A percentile compares a stretch with the other conserved stretches of the same genome.
phyloP scores from a whole-genome alignment of 148 eudicot genomes.

The Camellia sinensis region DNA sequence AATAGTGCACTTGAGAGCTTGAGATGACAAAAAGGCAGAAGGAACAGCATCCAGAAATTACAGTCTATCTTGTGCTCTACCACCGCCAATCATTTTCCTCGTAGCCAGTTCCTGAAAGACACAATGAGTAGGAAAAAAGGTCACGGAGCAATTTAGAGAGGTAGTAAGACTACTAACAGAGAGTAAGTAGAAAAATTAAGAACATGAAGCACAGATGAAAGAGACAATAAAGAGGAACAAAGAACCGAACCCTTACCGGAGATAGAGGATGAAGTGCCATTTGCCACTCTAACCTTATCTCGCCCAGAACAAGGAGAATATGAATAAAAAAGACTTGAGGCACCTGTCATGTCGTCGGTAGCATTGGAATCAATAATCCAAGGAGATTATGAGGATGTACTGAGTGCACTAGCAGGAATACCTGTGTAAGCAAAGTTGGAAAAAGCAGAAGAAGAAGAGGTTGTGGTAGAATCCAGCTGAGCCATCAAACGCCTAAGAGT shows the following conservation, averaged over 20 bases:
- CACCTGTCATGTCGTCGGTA: background rate
- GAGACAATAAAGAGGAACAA: background rate
- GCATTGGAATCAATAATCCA: background rate
- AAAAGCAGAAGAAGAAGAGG: background rate
- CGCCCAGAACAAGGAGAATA: background rate
- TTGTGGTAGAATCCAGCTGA: background rate
- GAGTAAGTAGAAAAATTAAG: background rate
- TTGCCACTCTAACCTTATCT: background rate
- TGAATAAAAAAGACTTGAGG: background rate
- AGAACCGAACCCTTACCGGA: background rate
- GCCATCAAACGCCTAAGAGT: background rate
- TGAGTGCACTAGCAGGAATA: background rate
- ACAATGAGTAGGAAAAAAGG: background rate
- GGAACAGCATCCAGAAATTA: background rate
- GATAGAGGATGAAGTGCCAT: background rate
- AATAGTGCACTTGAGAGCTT: background rate
- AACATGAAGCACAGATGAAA: background rate
- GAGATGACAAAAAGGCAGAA: no score
- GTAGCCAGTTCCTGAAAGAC: background rate
- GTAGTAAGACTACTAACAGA: background rate
- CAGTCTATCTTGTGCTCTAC: background rate
- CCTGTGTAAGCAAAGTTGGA: background rate
- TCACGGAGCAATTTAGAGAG: background rate
- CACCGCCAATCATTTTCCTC: background rate
- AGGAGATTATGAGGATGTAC: background rate